Conservation (phyloP, 1,284 basidiomycete genomes). For the Pisolithus thermaeus region DNA sequence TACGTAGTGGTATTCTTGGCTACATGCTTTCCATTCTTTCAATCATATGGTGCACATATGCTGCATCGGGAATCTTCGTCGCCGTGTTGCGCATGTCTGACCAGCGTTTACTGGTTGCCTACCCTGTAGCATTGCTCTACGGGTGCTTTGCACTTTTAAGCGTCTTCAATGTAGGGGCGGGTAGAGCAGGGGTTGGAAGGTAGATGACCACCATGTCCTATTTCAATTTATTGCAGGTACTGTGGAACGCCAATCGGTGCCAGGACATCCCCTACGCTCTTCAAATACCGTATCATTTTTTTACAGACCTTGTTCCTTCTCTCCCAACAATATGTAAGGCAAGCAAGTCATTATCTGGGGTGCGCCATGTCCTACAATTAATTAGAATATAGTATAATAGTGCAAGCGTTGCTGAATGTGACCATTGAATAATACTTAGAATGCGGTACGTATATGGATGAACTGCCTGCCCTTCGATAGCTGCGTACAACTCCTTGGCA, state of each 20-base stretch:
- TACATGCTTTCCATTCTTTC: slow-evolving; percentile 77
- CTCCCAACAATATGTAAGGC: no score
- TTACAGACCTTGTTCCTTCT: no score
- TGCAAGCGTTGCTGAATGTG: no score
- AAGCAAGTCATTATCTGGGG: no score
- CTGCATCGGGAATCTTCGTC: slow-evolving; percentile 91
- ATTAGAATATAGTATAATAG: no score
- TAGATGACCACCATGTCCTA: slow-evolving; percentile 10
- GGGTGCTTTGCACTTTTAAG: slow-evolving; percentile 89
- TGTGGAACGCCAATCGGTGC: no score
- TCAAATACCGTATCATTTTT: no score
- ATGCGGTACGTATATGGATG: no score
- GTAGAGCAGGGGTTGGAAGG: slow-evolving; percentile 22
- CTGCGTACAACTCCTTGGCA: background rate
- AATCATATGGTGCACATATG: slow-evolving; percentile 93
- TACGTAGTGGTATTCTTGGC: slow-evolving; percentile 67
- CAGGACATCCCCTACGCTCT: no score
- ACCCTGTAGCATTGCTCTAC: slow-evolving; percentile 88
- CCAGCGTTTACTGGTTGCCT: slow-evolving; percentile 88
- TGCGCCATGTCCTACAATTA: no score
- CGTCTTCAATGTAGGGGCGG: slow-evolving; percentile 60
- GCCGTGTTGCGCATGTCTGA: slow-evolving; percentile 91
- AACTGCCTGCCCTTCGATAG: background rate
- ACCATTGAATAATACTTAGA: no score
- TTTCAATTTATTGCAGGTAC: no score